Base-by-base conservation (phyloP, 345 rosid species). In the Erodium maritimum region DNA sequence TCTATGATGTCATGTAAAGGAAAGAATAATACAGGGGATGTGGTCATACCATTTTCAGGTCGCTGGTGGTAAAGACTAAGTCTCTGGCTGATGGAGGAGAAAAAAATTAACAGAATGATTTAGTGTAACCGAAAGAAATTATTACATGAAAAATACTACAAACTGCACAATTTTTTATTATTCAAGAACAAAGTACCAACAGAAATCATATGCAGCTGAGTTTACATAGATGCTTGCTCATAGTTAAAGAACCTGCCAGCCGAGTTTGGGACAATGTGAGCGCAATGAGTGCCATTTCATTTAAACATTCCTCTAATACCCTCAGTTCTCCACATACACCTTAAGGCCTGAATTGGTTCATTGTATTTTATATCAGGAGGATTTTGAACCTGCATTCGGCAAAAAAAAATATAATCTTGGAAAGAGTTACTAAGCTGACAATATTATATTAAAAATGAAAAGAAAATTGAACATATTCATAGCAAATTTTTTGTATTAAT, bases 181-280 rank as follows among this genome's bases (percentile, higher is more conserved):
- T n/a, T n/a, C n/a, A n/a, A n/a, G n/a, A n/a, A n/a, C n/a, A n/a
- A n/a, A n/a, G n/a, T n/a, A n/a, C n/a, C n/a, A n/a, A n/a, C n/a
- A n/a, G n/a, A n/a, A n/a, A n/a, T n/a, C 20, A 50, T 18, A 57
- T 58, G 21, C 80, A n/a, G n/a, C n/a, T n/a, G n/a, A n/a, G n/a
- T n/a, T 58, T 79, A 86, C 97, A 70, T 77, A 29, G 97, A 90
- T 46, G 95, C 97, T 75, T 90, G 90, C 81, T 90, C 97, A 23
- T 90, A 90, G 74, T 95, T 90, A 55, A 86, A 90, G 73, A 90
- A 90, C 77, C 86, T 86, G 75, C 86, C 95, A 8, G 97, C 97
- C 4, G 95, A 90, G 72, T 90, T 90, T n/a, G n/a, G n/a, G n/a
- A n/a, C n/a, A n/a, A n/a, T n/a, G n/a, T n/a, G n/a, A n/a, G n/a